Evolutionary conservation across 2,329 filamentous ascomycete genomes (phyloP).

Genomic region (Myotisia sp.): DNA sequence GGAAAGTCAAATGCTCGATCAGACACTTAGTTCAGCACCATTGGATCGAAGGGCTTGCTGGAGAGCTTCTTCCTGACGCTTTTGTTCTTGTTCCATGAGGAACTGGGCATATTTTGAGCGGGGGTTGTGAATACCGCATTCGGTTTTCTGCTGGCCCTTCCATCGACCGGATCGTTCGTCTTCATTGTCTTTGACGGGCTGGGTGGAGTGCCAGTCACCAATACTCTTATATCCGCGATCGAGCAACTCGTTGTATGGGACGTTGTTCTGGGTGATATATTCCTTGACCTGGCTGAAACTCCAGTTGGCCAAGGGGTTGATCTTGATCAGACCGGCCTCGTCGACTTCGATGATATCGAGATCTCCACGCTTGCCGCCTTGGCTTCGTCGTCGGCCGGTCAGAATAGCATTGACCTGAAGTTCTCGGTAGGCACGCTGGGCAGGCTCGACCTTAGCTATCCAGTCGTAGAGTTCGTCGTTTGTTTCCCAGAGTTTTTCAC

Average conservation of each 20-base stretch:
- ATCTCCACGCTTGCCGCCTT: conserved; percentile 81
- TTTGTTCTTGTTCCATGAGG: conserved; percentile 56
- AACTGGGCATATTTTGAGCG: conserved; percentile 84
- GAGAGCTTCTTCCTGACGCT: conserved; percentile 46
- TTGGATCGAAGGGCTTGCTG: conserved; percentile 32
- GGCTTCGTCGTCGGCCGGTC: conserved; percentile 79
- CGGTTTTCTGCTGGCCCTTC: conserved; percentile 92
- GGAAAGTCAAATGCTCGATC: background rate
- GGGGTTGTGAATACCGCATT: conserved; percentile 98
- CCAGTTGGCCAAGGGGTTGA: conserved; percentile 96
- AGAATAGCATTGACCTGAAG: conserved; percentile 80
- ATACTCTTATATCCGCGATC: conserved; percentile 95
- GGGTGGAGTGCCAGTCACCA: conserved; percentile 95
- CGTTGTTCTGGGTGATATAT: conserved; percentile 72
- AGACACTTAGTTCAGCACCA: no score
- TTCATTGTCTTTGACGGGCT: conserved; percentile 75
- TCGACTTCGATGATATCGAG: conserved; percentile 88
- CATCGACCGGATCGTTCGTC: conserved; percentile 92
- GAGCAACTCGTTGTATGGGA: conserved; percentile 86
- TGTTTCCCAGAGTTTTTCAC: conserved; percentile 67
- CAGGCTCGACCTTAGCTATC: conserved; percentile 93
- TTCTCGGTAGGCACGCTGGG: conserved; percentile 76
- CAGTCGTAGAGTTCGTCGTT: conserved; percentile 90
- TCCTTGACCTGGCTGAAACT: conserved; percentile 74
- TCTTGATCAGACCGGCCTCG: conserved; percentile 82